Evolutionary conservation across 2,329 filamentous ascomycete species (phyloP), one percentile per base, ranked within the genome.

Genomic region (Cercospora canescens): DNA sequence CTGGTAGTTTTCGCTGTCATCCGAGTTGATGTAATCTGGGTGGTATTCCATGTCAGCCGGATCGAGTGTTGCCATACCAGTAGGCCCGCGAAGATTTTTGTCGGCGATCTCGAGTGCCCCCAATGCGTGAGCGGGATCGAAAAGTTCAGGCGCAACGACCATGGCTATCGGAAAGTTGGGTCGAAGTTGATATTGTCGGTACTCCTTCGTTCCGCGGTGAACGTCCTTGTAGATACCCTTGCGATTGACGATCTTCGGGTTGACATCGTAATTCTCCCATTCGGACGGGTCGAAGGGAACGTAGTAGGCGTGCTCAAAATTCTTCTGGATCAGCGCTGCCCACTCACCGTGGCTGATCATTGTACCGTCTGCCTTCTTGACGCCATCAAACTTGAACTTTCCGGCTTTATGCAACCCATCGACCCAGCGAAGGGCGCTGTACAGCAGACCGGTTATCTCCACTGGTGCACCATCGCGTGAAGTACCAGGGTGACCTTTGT

Each of bases 201-300:
- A 97, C 77, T 95, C 92, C 79, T 97, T 98, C 69, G 93, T 93
- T 55, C 93, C 96, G 71, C 87, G 89, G 85, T 97, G 97, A 18
- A 98, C 82, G 77, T 99, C 95, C 81, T 99, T 99, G 87, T 99
- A 99, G 76, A 99, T 96, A 67, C 95, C 96, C 24, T 94, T 89
- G 58, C 95, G 91, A 80, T 97, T 96, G 81, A 98, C 81, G 56
- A 97, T 84, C 14, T 81, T 81, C 0, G 91, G 73, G 78, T 97
- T 93, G 73, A 99, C 85, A 69, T 95, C 92, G 80, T 96, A 93
- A 59, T 89, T 81, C 59, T 77, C 76, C 78, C 97, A 94, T 1
- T 97, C 89, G 0, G 85, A 83, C 0, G 88, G 75, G 37, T 89
- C 84, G 14, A 85, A 73, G 0, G 95, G 95, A 32, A 99, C 85